phyloP scores from a whole-genome alignment of 805 yeast genomes.

The Suhomyces kilbournensis region DNA sequence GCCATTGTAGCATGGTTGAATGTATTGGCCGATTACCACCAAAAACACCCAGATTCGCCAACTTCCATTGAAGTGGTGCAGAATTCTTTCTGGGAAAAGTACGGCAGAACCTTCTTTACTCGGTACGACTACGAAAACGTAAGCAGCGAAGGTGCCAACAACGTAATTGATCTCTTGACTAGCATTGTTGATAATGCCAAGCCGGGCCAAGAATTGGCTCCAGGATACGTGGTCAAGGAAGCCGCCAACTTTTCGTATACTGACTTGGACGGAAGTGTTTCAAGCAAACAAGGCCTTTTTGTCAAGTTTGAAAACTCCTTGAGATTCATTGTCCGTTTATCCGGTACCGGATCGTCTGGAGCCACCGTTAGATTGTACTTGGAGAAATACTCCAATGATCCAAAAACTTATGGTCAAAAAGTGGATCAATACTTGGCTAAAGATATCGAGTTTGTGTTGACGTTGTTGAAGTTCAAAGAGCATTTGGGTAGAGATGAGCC shows the following conservation, averaged over 20 bases:
- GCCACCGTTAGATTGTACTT: conserved; percentile 93
- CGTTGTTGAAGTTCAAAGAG: conserved; percentile 68
- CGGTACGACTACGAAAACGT: conserved; percentile 92
- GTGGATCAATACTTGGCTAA: conserved; percentile 68
- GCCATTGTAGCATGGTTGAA: conserved; percentile 97
- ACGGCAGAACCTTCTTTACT: conserved; percentile 96
- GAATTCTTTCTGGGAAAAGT: conserved; percentile 80
- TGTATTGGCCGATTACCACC: conserved; percentile 79
- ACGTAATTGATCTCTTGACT: conserved; percentile 52
- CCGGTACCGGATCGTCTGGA: conserved; percentile 97
- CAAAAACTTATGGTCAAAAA: conserved; percentile 41
- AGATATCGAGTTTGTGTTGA: conserved; percentile 61
- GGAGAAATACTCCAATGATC: conserved; percentile 74
- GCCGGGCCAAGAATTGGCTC: conserved; percentile 49
- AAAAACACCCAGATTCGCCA: conserved; percentile 50
- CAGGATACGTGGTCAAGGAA: conserved; percentile 56
- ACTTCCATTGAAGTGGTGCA: conserved; percentile 80
- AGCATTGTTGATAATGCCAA: conserved; percentile 26
- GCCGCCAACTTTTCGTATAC: conserved; percentile 91
- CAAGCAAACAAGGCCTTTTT: conserved; percentile 82
- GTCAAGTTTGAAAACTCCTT: conserved; percentile 79
- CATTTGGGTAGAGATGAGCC: conserved; percentile 81
- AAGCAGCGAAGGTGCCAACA: conserved; percentile 66
- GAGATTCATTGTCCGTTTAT: conserved; percentile 83
- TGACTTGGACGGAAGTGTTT: conserved; percentile 90